Evolutionary conservation across 2,329 filamentous ascomycete genomes (phyloP).

Genomic region (Hirsutella thompsonii): DNA sequence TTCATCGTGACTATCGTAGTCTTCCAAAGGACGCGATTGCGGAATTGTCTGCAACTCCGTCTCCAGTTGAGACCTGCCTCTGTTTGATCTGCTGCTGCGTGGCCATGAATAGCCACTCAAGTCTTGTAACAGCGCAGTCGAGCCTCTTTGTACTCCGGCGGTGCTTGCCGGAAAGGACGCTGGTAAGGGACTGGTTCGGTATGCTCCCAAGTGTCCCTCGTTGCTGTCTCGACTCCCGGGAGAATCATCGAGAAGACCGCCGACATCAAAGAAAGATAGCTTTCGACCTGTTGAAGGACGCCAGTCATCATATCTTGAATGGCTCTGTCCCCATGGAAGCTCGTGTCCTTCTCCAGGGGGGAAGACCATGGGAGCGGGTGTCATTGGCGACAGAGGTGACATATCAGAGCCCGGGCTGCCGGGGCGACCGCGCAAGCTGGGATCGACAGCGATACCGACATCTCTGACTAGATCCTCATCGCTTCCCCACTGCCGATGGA

Average conservation of each 20-base stretch:
- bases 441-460: conserved; percentile 56
- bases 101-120: conserved; percentile 40
- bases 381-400: conserved; percentile 8
- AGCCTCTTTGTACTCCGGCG: conserved; percentile 37
- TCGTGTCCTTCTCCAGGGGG: no score
- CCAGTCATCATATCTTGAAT: neutral
- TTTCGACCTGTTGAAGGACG: conserved; percentile 10
- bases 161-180: conserved; percentile 30
- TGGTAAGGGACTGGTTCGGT: conserved; percentile 16
- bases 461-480: conserved; percentile 82
- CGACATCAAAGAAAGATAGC: conserved; percentile 77
- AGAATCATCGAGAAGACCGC: conserved; percentile 53
- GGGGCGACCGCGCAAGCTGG: conserved; percentile 30
- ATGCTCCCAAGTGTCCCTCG: neutral
- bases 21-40: conserved; percentile 22
- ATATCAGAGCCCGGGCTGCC: conserved; percentile 13
- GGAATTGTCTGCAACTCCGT: conserved; percentile 34
- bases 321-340: neutral
- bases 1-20: conserved; percentile 16
- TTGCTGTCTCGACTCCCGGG: conserved; percentile 16
- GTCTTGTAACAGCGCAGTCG: conserved; percentile 45
- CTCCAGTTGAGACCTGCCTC: conserved; percentile 17
- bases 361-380: conserved; percentile 7
- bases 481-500: conserved; percentile 66
- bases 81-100: conserved; percentile 11